Evolutionary conservation across 371 early-diverging fungal genomes (phyloP).

Genomic region (Mucor racemosus): DNA sequence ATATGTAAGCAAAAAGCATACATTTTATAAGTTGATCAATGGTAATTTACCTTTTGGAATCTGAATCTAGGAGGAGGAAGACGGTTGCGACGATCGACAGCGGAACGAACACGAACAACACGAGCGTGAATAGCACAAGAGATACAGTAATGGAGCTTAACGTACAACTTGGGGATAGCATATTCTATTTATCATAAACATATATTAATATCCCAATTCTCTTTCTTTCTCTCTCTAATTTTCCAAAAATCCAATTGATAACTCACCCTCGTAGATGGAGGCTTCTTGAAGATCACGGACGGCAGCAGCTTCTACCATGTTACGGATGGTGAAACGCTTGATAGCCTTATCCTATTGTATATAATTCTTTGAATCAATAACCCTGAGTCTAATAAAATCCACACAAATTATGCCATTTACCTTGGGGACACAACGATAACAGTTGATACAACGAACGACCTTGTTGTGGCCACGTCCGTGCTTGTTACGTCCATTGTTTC

Average conservation of each 20-base stretch:
- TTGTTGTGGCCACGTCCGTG: slow-evolving; percentile 98
- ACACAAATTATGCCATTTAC: background rate
- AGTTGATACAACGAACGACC: slow-evolving; percentile 98
- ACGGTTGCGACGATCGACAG: slow-evolving; percentile 90
- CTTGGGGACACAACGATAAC: slow-evolving; percentile 97
- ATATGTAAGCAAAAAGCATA: background rate
- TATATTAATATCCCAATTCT: background rate
- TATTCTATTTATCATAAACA: slow-evolving; percentile 62
- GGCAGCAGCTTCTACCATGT: slow-evolving; percentile 98
- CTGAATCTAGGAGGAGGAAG: slow-evolving; percentile 90
- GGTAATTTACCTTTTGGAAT: slow-evolving; percentile 59
- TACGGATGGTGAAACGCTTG: slow-evolving; percentile 97
- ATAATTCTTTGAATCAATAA: background rate
- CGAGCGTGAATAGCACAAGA: slow-evolving; percentile 98
- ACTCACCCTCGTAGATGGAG: slow-evolving; percentile 88
- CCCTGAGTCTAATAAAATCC: background rate
- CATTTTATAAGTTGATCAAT: background rate
- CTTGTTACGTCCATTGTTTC: slow-evolving; percentile 99
- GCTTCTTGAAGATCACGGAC: slow-evolving; percentile 96
- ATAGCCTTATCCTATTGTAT: slow-evolving; percentile 91
- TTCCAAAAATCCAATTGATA: background rate
- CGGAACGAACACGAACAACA: slow-evolving; percentile 96
- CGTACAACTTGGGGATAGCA: slow-evolving; percentile 97
- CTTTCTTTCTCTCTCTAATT: background rate
- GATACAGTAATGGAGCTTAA: slow-evolving; percentile 98